Percentiles rank a stretch among this genome's conserved stretches.
Evolutionary conservation across 495 filamentous ascomycete genomes (phyloP).

Genomic region (Penicillium turbatum): DNA sequence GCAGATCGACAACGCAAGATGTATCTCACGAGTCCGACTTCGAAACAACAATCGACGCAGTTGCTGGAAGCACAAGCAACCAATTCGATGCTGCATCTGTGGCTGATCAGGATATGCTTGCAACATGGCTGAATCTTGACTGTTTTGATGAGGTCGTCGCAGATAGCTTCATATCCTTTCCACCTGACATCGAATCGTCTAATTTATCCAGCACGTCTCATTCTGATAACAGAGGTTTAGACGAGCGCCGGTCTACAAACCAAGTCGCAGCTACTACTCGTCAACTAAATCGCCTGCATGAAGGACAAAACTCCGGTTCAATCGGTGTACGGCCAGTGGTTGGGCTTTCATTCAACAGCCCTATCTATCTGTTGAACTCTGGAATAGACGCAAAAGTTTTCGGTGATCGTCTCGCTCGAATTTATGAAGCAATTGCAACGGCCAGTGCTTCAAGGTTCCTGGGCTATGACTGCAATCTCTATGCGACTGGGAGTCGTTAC

Average conservation of each 20-base stretch:
- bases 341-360: slow-evolving; percentile 13
- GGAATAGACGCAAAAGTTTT: slow-evolving; percentile 19
- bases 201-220: background rate
- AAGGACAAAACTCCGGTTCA: background rate
- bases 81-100: background rate
- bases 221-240: background rate
- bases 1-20: background rate
- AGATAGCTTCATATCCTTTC: background rate
- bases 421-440: slow-evolving; percentile 21
- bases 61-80: background rate
- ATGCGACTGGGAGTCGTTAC: slow-evolving; percentile 15
- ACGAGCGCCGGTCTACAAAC: background rate
- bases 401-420: slow-evolving; percentile 14
- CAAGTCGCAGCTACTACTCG: background rate
- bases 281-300: background rate
- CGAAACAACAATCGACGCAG: background rate
- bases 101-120: background rate
- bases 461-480: slow-evolving; percentile 21
- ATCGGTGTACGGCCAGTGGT: background rate
- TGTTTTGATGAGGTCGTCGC: background rate
- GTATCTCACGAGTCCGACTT: background rate
- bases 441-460: slow-evolving; percentile 22
- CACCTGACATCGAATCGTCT: background rate
- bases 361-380: slow-evolving; percentile 24
- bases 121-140: slow-evolving; percentile 16